Conservation (phyloP, 768 basidiomycete species). For the Trametes sanguinea region DNA sequence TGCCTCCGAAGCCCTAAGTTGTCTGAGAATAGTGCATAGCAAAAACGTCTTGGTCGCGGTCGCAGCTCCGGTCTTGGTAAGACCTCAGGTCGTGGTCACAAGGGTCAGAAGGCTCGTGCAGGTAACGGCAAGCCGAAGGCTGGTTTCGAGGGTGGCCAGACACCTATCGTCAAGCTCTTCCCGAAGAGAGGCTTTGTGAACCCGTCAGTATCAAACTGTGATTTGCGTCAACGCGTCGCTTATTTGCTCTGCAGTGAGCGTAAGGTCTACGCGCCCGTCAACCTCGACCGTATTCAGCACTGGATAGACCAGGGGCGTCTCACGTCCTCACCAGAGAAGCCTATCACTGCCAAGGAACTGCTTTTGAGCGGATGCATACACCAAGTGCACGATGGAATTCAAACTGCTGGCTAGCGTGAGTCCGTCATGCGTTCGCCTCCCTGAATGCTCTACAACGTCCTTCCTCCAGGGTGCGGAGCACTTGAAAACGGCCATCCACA, state of each 20-base stretch:
- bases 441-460: not conserved
- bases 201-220: constrained; percentile 56
- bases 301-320: constrained; percentile 90
- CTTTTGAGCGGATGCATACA: constrained; percentile 88
- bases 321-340: constrained; percentile 70
- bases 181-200: constrained; percentile 96
- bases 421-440: constrained; percentile 23
- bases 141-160: constrained; percentile 97
- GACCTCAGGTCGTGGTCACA: constrained; percentile 91
- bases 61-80: constrained; percentile 90
- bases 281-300: constrained; percentile 83
- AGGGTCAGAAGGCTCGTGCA: constrained; percentile 92
- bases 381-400: constrained; percentile 86
- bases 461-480: constrained; percentile 59
- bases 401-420: constrained; percentile 84
- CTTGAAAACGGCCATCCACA: constrained; percentile 71
- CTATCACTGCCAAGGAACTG: constrained; percentile 87
- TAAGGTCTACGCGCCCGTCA: constrained; percentile 79
- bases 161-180: constrained; percentile 84
- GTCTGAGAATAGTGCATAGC: constrained; percentile 44
- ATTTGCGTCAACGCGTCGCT: not conserved
- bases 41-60: constrained; percentile 94
- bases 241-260: constrained; percentile 51
- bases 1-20: not conserved
- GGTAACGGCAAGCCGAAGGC: constrained; percentile 80